Evolutionary conservation across 495 filamentous ascomycete species (phyloP).

Genomic region (Neurospora sp.): DNA sequence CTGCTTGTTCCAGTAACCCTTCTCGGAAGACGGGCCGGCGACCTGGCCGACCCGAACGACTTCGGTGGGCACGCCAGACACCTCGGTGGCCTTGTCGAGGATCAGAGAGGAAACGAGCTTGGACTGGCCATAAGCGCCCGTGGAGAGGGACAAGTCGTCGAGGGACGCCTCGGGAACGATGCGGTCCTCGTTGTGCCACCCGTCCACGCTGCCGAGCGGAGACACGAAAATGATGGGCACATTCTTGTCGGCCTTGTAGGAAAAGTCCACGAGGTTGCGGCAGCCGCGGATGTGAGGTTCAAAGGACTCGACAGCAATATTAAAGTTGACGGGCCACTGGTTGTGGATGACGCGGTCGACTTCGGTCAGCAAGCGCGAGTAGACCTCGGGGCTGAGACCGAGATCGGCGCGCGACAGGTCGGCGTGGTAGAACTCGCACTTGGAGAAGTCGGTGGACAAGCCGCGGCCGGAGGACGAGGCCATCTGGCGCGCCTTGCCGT

Average conservation of each 20-base stretch:
- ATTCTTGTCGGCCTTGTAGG: constrained; percentile 25
- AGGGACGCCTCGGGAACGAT: constrained; percentile 37
- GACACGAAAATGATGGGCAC: constrained; percentile 48
- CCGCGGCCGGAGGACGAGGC: constrained; percentile 22
- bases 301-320: constrained; percentile 44
- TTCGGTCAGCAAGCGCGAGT: constrained; percentile 24
- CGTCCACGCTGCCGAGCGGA: constrained; percentile 37
- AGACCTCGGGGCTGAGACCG: constrained; percentile 29
- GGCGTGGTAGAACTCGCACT: constrained; percentile 40
- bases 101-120: constrained; percentile 46
- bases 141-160: constrained; percentile 25
- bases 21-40: constrained; percentile 34
- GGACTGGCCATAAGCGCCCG: constrained; percentile 45
- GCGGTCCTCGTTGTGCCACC: constrained; percentile 12
- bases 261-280: constrained; percentile 43
- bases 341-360: constrained; percentile 49
- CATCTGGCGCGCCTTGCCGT: constrained; percentile 27
- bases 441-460: constrained; percentile 24
- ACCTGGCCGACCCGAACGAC: constrained; percentile 50
- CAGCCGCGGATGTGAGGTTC: constrained; percentile 44
- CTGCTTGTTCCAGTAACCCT: constrained; percentile 42
- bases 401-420: constrained; percentile 38
- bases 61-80: constrained; percentile 29
- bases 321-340: constrained; percentile 56
- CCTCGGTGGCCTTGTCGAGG: constrained; percentile 30